Evolutionary conservation across 2,329 filamentous ascomycete species (phyloP), one percentile per base, ranked within the genome.

Genomic region (Taxawa tesnikishii): DNA sequence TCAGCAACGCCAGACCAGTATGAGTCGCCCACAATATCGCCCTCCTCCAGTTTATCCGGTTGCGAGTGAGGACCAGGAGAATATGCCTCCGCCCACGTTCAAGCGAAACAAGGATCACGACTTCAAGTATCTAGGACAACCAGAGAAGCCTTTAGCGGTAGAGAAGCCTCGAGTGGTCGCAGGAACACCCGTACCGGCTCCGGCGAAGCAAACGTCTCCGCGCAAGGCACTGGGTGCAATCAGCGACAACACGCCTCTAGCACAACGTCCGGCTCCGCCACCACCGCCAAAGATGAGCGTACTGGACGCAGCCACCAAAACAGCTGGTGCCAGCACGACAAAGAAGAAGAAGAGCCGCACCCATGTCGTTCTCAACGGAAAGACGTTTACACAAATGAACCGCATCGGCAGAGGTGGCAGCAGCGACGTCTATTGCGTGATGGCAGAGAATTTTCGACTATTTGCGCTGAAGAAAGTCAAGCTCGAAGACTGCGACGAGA

Each of bases 221-320:
- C 38, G 63, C 58, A 43, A 61, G 58, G 34, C 63, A 10, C 54
- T 79, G 6, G 65, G 65, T 10, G 54, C 59, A 5, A 62, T 70
- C 38, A 74, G 67, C 45, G 68, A 63, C 36, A 79, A 79, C 47
- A 94, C 84, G 4, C 85, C 85, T 8, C 29, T 32, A 15, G n/a
- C n/a, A n/a, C 80, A 75, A 47, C 68, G 85, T 43, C 70, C 80
- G 14, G 83, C 83, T 1, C 79, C 79, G 2, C 58, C 66, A 12
- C 88, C 88, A 3, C 85, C 85, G 6, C 88, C 90, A 1, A 96
- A 94, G 56, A 96, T 96, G 88, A 90, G 83, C 1, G 80, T 94
- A 6, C 62, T 94, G n/a, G 85, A 96, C 43, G 79, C 87, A 3
- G 88, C 85, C 2, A 94, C 88, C 2, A 75, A 80, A 2, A 78